A percentile compares a stretch with the other conserved stretches of the same genome.
These are phyloP conservation scores for Suhomyces terraborum DNA, from an alignment of 1,139 yeast species.

Conservation along the genomic window DNA sequence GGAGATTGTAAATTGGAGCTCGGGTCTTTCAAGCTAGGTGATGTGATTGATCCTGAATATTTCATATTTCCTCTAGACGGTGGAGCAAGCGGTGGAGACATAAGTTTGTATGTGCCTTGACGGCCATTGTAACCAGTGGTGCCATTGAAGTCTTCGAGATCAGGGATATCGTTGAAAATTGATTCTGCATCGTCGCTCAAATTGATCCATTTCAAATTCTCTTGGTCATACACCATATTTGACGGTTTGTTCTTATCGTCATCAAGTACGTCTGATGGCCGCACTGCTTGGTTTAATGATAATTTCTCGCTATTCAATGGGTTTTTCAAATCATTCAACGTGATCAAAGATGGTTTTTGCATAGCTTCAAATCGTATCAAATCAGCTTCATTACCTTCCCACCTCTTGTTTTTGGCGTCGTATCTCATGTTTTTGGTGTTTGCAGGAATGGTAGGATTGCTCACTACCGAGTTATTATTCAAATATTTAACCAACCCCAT, in stretches of 20 bases:
- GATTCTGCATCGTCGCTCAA: slow-evolving; percentile 45
- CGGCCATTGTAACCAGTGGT: slow-evolving; percentile 7
- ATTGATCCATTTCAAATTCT: slow-evolving; percentile 52
- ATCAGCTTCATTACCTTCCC: slow-evolving; percentile 75
- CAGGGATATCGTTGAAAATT: slow-evolving; percentile 57
- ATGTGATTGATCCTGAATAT: background rate
- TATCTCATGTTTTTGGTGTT: slow-evolving; percentile 47
- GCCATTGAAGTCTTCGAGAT: slow-evolving; percentile 22
- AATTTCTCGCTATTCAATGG: slow-evolving; percentile 14
- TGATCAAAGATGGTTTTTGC: slow-evolving; percentile 39
- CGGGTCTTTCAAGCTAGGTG: background rate
- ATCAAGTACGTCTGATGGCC: slow-evolving; percentile 11
- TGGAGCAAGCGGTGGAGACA: slow-evolving; percentile 15
- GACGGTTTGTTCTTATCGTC: slow-evolving; percentile 16
- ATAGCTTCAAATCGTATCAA: slow-evolving; percentile 33
- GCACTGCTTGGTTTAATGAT: slow-evolving; percentile 2
- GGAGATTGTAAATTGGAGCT: slow-evolving; percentile 14
- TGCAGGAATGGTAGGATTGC: slow-evolving; percentile 15
- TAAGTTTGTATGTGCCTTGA: slow-evolving; percentile 8
- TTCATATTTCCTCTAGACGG: background rate
- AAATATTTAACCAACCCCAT: slow-evolving; percentile 39
- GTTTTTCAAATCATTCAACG: slow-evolving; percentile 31
- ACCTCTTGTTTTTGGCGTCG: slow-evolving; percentile 50
- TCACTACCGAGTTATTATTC: slow-evolving; percentile 25
- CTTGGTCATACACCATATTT: slow-evolving; percentile 65